Conservation (phyloP, 495 filamentous ascomycete species). For the Cercophora samala region DNA sequence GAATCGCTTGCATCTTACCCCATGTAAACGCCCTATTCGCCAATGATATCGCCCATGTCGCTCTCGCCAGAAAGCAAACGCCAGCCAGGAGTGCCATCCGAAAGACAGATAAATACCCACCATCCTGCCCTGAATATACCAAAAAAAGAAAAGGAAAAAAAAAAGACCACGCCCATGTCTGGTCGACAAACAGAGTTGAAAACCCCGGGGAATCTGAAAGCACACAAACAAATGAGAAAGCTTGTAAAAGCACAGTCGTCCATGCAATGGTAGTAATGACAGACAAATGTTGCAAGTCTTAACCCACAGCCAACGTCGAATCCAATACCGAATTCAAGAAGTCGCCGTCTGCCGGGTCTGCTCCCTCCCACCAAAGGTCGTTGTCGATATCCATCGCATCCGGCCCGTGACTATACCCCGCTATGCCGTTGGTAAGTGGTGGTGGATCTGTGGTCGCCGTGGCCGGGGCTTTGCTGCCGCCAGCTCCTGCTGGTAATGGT, state of each 20-base stretch:
- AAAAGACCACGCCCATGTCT: background rate
- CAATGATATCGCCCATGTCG: background rate
- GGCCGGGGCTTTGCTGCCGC: slow-evolving; percentile 18
- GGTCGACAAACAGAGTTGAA: background rate
- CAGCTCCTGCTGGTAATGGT: background rate
- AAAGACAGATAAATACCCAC: background rate
- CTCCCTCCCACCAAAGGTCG: slow-evolving; percentile 72
- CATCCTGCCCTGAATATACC: background rate
- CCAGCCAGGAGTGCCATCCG: background rate
- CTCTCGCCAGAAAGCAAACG: background rate
- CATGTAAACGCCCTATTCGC: background rate
- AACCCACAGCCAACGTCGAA: slow-evolving; percentile 41
- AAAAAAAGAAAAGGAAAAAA: slow-evolving; percentile 5
- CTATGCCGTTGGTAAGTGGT: slow-evolving; percentile 37
- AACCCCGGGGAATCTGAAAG: slow-evolving; percentile 1
- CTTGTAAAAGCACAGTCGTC: background rate
- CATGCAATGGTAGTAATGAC: background rate
- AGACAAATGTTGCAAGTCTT: background rate
- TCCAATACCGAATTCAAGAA: slow-evolving; percentile 70
- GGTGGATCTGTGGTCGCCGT: slow-evolving; percentile 26
- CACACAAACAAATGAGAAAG: slow-evolving; percentile 8
- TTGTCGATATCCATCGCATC: slow-evolving; percentile 66
- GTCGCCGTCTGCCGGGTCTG: slow-evolving; percentile 55
- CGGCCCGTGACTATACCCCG: slow-evolving; percentile 17
- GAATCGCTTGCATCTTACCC: background rate